phyloP scores from a whole-genome alignment of 1,284 basidiomycete genomes.

The Cutaneotrichosporon sp. region DNA sequence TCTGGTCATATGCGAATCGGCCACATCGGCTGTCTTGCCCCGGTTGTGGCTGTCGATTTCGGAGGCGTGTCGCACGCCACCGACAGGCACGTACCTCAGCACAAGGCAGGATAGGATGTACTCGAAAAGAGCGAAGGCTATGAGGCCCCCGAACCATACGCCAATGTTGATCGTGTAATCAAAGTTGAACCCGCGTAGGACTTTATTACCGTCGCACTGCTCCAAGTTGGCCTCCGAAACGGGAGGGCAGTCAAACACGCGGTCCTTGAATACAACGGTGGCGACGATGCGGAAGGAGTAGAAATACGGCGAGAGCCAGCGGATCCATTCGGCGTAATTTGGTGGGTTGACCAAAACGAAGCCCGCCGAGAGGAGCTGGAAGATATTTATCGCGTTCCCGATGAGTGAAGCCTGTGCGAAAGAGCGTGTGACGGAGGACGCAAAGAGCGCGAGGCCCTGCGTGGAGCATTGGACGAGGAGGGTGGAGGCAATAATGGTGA shows the following conservation, averaged over 20 bases:
- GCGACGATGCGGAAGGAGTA: conserved; percentile 46
- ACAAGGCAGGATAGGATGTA: conserved; percentile 44
- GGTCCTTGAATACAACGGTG: conserved; percentile 47
- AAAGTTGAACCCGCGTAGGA: conserved; percentile 47
- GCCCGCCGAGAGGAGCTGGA: conserved; percentile 39
- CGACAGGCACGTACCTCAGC: conserved; percentile 45
- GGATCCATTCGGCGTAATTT: conserved; percentile 50
- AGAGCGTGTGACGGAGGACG: conserved; percentile 42
- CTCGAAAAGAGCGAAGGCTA: conserved; percentile 44
- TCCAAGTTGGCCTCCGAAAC: conserved; percentile 40
- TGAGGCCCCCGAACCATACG: conserved; percentile 48
- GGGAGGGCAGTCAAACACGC: conserved; percentile 48
- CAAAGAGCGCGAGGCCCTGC: conserved; percentile 48
- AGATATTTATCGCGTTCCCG: conserved; percentile 43
- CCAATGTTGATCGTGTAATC: conserved; percentile 40
- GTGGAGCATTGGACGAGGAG: conserved; percentile 49
- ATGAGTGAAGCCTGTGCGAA: conserved; percentile 46
- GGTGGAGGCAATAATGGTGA: conserved; percentile 47
- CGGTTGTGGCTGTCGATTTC: conserved; percentile 41
- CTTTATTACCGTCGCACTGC: conserved; percentile 50
- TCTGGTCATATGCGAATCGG: conserved; percentile 46
- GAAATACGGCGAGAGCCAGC: conserved; percentile 45
- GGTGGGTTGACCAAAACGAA: conserved; percentile 48
- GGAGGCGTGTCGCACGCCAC: conserved; percentile 49
- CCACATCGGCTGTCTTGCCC: conserved; percentile 42